These are phyloP conservation scores for Suillus bovinus DNA, from an alignment of 768 basidiomycete genomes.

Conservation along the genomic window DNA sequence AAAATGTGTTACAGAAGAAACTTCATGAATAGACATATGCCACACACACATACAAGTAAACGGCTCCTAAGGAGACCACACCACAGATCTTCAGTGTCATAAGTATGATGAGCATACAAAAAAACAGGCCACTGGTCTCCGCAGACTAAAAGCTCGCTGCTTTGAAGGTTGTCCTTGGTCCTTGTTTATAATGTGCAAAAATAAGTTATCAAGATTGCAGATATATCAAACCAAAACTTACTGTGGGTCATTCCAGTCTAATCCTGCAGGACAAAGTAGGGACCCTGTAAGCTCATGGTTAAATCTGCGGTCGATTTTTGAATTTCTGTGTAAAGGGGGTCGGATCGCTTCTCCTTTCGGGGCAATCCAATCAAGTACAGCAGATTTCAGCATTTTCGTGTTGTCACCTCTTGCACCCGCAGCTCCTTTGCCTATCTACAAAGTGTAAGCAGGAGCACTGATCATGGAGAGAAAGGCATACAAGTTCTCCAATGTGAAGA, in stretches of 20 bases:
- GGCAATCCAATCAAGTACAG: background rate
- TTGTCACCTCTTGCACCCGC: background rate
- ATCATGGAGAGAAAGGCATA: too few relatives aligned
- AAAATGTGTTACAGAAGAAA: too few relatives aligned
- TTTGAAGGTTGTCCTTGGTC: constrained; percentile 11
- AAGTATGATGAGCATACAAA: constrained; percentile 18
- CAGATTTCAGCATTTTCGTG: background rate
- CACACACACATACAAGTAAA: constrained; percentile 25
- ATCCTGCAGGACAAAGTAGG: background rate
- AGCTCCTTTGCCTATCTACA: background rate
- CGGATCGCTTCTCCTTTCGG: background rate
- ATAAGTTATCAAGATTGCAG: background rate
- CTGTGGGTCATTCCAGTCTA: background rate
- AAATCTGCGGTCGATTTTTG: background rate
- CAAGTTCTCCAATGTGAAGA: too few relatives aligned
- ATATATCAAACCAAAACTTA: background rate
- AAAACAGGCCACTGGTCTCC: constrained; percentile 21
- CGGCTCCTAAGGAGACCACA: constrained; percentile 23
- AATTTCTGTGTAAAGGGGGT: background rate
- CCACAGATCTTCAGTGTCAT: constrained; percentile 19
- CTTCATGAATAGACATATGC: too few relatives aligned
- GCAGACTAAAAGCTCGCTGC: constrained; percentile 1
- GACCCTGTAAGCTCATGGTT: background rate
- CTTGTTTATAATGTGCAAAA: background rate
- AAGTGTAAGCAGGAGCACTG: background rate